Conservation (phyloP, 2,329 filamentous ascomycete species). For the Ascochyta viciae-villosae region DNA sequence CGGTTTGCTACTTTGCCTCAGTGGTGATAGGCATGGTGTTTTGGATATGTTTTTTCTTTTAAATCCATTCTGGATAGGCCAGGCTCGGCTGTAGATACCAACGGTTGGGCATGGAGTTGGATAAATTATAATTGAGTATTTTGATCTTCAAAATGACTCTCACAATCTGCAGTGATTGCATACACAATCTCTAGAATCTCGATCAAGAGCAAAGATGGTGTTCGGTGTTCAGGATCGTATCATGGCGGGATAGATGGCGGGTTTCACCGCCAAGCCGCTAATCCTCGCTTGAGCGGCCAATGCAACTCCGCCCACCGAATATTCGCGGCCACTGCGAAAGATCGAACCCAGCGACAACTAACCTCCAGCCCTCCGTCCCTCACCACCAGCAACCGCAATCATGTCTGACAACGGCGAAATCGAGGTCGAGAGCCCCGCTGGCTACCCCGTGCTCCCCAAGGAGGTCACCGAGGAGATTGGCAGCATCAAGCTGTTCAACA, state of each 20-base stretch:
- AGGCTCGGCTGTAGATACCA: constrained; percentile 33
- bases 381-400: constrained; percentile 42
- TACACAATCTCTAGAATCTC: too few species aligned
- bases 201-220: too few species aligned
- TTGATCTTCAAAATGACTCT: not conserved
- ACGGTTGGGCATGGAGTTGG: constrained; percentile 20
- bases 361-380: constrained; percentile 35
- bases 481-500: constrained; percentile 96
- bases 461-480: constrained; percentile 89
- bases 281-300: constrained; percentile 25
- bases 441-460: constrained; percentile 87
- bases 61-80: constrained; percentile 2
- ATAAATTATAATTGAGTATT: not conserved
- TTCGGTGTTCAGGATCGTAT: too few species aligned
- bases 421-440: constrained; percentile 81
- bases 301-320: constrained; percentile 13
- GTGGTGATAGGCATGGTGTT: constrained; percentile 14
- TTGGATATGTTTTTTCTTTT: constrained; percentile 4
- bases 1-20: constrained; percentile 15
- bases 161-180: not conserved
- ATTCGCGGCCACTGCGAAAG: constrained; percentile 9
- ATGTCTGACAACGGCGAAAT: constrained; percentile 95
- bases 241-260: too few species aligned
- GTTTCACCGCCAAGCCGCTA: constrained; percentile 24
- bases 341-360: constrained; percentile 35